These are phyloP conservation scores for Fusarium brevicatenulatum DNA, from an alignment of 2,329 filamentous ascomycete genomes.

Conservation along the genomic window DNA sequence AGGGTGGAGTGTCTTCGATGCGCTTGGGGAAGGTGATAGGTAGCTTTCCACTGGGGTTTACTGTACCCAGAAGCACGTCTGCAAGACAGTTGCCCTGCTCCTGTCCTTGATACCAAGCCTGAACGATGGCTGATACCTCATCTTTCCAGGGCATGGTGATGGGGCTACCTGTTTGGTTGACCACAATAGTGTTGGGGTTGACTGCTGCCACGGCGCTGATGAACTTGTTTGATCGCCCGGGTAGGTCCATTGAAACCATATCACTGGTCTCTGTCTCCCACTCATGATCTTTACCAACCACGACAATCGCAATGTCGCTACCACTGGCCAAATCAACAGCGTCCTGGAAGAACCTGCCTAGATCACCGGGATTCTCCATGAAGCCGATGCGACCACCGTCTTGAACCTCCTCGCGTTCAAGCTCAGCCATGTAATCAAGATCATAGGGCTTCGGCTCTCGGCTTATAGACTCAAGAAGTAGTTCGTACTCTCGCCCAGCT, in stretches of 20 bases:
- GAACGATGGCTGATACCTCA: background rate
- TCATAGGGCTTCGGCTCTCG: conserved; percentile 28
- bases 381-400: conserved; percentile 29
- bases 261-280: background rate
- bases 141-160: background rate
- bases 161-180: background rate
- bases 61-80: background rate
- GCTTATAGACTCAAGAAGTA: conserved; percentile 21
- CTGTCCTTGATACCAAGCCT: background rate
- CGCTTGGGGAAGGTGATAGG: background rate
- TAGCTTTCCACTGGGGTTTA: background rate
- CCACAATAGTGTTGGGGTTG: background rate
- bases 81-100: background rate
- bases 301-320: background rate
- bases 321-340: background rate
- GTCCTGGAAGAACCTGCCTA: conserved; percentile 15
- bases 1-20: conserved; percentile 74
- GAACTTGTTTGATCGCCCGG: background rate
- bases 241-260: background rate
- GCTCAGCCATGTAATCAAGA: conserved; percentile 12
- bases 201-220: background rate
- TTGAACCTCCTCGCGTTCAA: conserved; percentile 28
- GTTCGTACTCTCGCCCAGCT: conserved; percentile 11
- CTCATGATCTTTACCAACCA: background rate
- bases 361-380: conserved; percentile 24